A percentile compares a stretch with the other conserved stretches of the same genome.
Conservation (phyloP, 1,284 basidiomycete genomes). For the Cryptococcus maquisensis region DNA sequence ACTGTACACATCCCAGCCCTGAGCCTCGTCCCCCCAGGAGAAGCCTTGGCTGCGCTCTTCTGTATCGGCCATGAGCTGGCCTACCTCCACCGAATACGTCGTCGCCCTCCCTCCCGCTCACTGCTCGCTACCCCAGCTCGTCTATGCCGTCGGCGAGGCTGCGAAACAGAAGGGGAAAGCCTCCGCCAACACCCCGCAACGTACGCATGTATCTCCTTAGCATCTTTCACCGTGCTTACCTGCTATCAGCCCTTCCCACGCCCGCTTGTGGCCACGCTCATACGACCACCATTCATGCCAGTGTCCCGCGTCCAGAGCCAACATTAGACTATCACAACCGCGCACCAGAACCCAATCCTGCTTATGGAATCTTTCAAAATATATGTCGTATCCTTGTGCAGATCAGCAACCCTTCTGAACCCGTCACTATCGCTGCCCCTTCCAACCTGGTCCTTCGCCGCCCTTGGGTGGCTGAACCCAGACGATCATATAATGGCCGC, state of each 20-base stretch:
- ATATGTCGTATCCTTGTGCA: slow-evolving; percentile 5
- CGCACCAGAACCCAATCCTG: slow-evolving; percentile 14
- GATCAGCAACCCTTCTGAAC: slow-evolving; percentile 10
- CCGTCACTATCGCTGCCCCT: slow-evolving; percentile 5
- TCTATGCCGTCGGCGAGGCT: slow-evolving; percentile 8
- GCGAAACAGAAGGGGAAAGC: slow-evolving; percentile 3
- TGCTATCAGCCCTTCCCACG: not conserved
- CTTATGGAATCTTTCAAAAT: slow-evolving; percentile 6
- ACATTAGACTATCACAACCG: slow-evolving; percentile 2
- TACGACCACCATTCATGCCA: slow-evolving; percentile 29
- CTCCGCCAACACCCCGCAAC: not conserved
- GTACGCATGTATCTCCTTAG: not conserved
- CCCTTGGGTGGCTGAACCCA: not conserved
- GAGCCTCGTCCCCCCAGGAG: too few species aligned
- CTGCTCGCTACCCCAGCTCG: slow-evolving; percentile 17
- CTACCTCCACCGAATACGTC: not conserved
- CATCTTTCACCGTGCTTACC: too few species aligned
- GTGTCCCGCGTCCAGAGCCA: slow-evolving; percentile 12
- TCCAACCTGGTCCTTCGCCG: slow-evolving; percentile 5
- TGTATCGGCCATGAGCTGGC: too few species aligned
- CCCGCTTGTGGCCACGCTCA: slow-evolving; percentile 29
- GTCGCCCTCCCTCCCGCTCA: slow-evolving; percentile 2
- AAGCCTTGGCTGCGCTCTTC: too few species aligned
- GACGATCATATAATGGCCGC: not conserved
- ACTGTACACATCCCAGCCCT: too few species aligned